Evolutionary conservation across 2,329 filamentous ascomycete genomes (phyloP), one percentile per base, ranked within the genome.

Genomic region (Botrytis tulipae): DNA sequence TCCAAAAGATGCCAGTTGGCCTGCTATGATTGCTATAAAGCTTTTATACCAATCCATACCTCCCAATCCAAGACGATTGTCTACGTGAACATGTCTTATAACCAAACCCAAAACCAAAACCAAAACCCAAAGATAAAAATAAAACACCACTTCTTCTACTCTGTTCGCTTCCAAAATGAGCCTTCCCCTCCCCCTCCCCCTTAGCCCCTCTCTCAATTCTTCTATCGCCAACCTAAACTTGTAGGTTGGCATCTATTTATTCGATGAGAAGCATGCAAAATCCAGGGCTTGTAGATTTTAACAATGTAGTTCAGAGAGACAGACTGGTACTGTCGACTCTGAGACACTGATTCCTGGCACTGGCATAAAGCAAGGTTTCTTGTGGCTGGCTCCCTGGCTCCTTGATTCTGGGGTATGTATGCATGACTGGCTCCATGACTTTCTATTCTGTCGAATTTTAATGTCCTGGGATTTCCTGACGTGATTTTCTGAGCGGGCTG

Each of bases 371-470:
- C 51, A 72, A 51, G 32, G 4, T 14, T 51, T 54, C 63, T 68
- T 48, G 7, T 48, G 63, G 54, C 25, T 61, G 32, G 63, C 25
- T 48, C 63, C 51, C 10, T 60, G 42, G 54, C 32, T 48, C 63
- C 51, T 51, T 51, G 4, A 72, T 40, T 32, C 61, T 60, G 62
- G 51, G 14, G 18, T 60, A 44, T 35, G 29, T 48, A 37, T 73
- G 72, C 72, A 73, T 73, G 72, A 71, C 72, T 73, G 72, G 72
- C 22, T 51, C 22, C 72, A 73, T 65, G 72, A 73, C 71, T 73
- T 59, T 51, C 25, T 35, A 44, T 57, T 69, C 67, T 71, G 67
- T 73, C 67, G 66, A 63, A 61, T 70, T 16, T 44, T 29, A 12
- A 37, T 44, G 35, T 61, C 54, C 63, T 61, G 42, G 32, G 22